phyloP scores from a whole-genome alignment of 2,329 filamentous ascomycete species.

The Fonsecaea multimorphosa region DNA sequence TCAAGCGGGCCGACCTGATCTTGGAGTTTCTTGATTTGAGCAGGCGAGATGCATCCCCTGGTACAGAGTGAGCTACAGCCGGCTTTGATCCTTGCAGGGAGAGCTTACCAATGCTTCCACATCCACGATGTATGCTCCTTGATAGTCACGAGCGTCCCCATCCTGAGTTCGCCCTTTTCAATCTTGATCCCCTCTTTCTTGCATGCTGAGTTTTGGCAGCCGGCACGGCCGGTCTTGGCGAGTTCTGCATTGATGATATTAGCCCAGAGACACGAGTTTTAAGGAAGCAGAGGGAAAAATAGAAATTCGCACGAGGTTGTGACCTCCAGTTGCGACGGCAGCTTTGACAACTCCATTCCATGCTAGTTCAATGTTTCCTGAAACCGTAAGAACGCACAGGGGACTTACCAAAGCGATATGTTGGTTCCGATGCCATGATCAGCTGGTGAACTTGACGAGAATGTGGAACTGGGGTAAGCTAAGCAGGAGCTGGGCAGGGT shows the following conservation, averaged over 20 bases:
- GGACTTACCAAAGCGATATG: conserved; percentile 33
- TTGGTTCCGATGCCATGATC: conserved; percentile 27
- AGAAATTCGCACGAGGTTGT: not conserved
- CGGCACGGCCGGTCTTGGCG: conserved; percentile 72
- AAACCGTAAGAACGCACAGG: not conserved
- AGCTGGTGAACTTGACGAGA: not conserved
- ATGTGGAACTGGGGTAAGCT: not conserved
- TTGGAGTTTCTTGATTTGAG: conserved; percentile 70
- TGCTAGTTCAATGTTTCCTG: not conserved
- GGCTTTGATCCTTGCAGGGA: not conserved
- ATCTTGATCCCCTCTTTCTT: conserved; percentile 74
- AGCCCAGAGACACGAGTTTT: not conserved
- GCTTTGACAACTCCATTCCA: not conserved
- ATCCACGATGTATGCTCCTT: conserved; percentile 67
- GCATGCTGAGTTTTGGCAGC: conserved; percentile 75
- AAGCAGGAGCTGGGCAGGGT: not conserved
- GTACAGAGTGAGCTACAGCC: not conserved
- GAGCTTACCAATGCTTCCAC: conserved; percentile 84
- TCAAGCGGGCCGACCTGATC: conserved; percentile 58
- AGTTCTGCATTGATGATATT: conserved; percentile 62
- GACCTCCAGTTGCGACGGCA: not conserved
- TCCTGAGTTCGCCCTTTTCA: conserved; percentile 76
- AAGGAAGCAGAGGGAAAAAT: not conserved
- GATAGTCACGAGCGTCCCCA: conserved; percentile 74
- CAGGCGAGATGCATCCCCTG: conserved; percentile 89